Base-by-base conservation (phyloP, 2,329 filamentous ascomycete species). In the Paramyrothecium sp. region DNA sequence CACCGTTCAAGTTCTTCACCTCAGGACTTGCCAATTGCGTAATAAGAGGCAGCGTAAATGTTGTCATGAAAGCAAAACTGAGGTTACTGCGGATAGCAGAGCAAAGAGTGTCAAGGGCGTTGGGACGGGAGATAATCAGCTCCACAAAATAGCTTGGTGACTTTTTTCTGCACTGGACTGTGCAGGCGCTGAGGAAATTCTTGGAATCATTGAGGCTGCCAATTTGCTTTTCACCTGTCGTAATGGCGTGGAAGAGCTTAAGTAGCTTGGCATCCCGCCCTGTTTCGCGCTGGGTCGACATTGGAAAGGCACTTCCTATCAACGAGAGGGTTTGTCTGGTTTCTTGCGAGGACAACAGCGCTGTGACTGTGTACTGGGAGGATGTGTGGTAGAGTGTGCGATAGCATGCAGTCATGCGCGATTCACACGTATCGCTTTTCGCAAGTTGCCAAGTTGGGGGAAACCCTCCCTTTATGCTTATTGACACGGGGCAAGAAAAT, bases 21-120 rank as follows among this genome's bases (percentile, higher is more conserved):
- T 30, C 26, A 30, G 26, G 63, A 26, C 58, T 81, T 82, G 50
- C 86, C 61, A 83, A 57, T 57, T 73, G 78, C 0, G 44, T 56
- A 21, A 81, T 57, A 47, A 81, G 74, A 0, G 64, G 61, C 0
- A 77, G 59, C 0, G 70, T 72, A 4, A 69, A 58, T 2, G 59
- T 26, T 11, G 4, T 12, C 13, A 44, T 44, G 38, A 44, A 44
- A 16, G 5, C 38, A 19, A 7, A 12, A 19, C 13, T 16, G 38
- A 44, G 38, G 13, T 19, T 12, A 44, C n/a, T 44, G n/a, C 38
- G 38, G 3, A 44, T 12, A 44, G 38, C 13, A 16, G 38, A 44
- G 13, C 38, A 17, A 16, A 44, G 38, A 16, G 13, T 17, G n/a
- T 16, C 1, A 67, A 71, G 51, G 0, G 63, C 70, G 3, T 54